A percentile compares a stretch with the other conserved stretches of the same genome.
Conservation (phyloP, 2,329 filamentous ascomycete species). For the Macrophomina phaseolina region DNA sequence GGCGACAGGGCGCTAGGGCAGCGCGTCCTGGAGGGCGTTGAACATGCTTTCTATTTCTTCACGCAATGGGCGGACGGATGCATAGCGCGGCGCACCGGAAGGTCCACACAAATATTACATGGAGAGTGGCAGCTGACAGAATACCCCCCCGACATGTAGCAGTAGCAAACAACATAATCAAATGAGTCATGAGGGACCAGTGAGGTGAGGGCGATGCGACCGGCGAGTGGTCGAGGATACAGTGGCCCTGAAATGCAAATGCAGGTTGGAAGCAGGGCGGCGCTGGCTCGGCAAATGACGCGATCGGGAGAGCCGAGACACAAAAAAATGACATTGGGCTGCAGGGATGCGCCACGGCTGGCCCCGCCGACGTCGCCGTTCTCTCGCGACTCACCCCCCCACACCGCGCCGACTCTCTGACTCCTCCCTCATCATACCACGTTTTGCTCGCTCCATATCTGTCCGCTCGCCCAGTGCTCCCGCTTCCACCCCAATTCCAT, state of each 20-base stretch:
- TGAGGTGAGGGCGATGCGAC: neutral
- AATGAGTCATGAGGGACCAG: constrained; percentile 7
- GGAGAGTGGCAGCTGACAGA: constrained; percentile 2
- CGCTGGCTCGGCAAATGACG: constrained; percentile 14
- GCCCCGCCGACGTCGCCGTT: constrained; percentile 26
- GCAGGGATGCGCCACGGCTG: constrained; percentile 20
- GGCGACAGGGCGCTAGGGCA: constrained; percentile 8
- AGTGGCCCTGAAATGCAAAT: constrained; percentile 8
- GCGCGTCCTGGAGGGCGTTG: neutral
- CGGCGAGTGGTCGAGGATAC: neutral
- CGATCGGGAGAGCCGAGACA: constrained; percentile 5
- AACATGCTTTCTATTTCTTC: neutral
- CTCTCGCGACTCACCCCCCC: constrained; percentile 22
- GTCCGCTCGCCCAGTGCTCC: neutral
- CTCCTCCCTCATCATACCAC: constrained; percentile 20
- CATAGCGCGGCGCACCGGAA: constrained; percentile 25
- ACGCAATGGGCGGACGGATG: constrained; percentile 22
- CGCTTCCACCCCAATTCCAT: neutral
- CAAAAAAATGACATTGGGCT: constrained; percentile 18
- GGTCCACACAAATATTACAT: neutral
- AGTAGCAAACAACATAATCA: constrained; percentile 1
- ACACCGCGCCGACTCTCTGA: constrained; percentile 20
- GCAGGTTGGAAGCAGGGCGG: constrained; percentile 1
- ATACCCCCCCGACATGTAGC: constrained; percentile 6
- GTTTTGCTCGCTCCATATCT: neutral